phyloP scores from a whole-genome alignment of 169 alveolate genomes.

The Miamiensis avidus region DNA sequence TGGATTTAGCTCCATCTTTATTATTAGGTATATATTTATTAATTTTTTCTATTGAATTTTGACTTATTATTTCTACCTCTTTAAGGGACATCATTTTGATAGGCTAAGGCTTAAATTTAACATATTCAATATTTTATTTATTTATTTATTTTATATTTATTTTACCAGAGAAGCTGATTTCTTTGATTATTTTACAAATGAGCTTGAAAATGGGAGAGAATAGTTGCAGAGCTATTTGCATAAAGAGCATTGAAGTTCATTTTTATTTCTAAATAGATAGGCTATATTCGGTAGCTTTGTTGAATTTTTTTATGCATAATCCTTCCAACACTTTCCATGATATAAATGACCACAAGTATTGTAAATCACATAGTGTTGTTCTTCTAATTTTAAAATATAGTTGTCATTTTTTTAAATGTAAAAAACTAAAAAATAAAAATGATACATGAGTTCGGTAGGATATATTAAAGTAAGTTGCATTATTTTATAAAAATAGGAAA shows the following conservation, averaged over 20 bases:
- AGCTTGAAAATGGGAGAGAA: too few species aligned
- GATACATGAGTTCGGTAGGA: too few species aligned
- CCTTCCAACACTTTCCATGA: not conserved
- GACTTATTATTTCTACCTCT: not conserved
- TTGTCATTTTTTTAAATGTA: not conserved
- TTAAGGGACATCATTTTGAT: not conserved
- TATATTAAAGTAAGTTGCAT: too few species aligned
- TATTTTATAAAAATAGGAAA: not conserved
- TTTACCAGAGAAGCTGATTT: too few species aligned
- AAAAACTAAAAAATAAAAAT: too few species aligned
- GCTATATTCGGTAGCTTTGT: not conserved
- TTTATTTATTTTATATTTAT: too few species aligned
- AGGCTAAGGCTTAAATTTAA: too few species aligned
- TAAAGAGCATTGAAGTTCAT: not conserved
- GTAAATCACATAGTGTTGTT: not conserved
- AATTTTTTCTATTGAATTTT: too few species aligned
- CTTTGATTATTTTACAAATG: too few species aligned
- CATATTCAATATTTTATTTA: not conserved
- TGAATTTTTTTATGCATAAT: not conserved
- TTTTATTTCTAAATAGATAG: not conserved
- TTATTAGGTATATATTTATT: too few species aligned
- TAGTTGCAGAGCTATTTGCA: not conserved
- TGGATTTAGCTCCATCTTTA: too few species aligned
- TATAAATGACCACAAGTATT: not conserved
- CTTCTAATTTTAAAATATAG: not conserved